Percentiles rank a stretch among this genome's conserved stretches.
phyloP scores from a whole-genome alignment of 768 basidiomycete genomes.

The Macrolepiota dolichaula region DNA sequence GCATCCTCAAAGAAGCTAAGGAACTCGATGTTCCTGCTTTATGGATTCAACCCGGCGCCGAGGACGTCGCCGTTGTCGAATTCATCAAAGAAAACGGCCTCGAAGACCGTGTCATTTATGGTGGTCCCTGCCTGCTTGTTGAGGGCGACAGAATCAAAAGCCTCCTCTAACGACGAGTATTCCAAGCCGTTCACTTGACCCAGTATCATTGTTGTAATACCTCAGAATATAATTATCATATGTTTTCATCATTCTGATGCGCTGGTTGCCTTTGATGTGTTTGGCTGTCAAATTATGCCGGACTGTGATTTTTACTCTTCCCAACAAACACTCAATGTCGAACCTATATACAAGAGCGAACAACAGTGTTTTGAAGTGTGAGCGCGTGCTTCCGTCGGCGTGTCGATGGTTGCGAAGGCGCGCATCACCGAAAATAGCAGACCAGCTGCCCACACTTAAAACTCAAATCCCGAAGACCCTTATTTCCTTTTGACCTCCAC shows the following conservation, averaged over 20 bases:
- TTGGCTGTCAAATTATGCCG: neutral
- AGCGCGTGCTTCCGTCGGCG: neutral
- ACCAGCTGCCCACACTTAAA: neutral
- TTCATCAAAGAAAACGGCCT: conserved; percentile 68
- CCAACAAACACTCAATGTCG: neutral
- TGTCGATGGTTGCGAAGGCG: conserved; percentile 8
- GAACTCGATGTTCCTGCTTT: conserved; percentile 68
- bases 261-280: neutral
- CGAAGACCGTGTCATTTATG: conserved; percentile 66
- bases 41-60: conserved; percentile 91
- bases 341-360: neutral
- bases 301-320: neutral
- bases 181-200: neutral
- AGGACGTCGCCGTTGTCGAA: conserved; percentile 56
- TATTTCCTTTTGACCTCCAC: neutral
- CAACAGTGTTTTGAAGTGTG: neutral
- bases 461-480: neutral
- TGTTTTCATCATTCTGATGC: neutral
- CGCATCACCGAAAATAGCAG: neutral
- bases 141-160: conserved; percentile 59
- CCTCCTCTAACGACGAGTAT: neutral
- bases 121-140: conserved; percentile 81
- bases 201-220: neutral
- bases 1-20: conserved; percentile 62
- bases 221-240: neutral